Conservation (phyloP, 192 early-diverging fungal genomes). For the Spizellomyces sp. region DNA sequence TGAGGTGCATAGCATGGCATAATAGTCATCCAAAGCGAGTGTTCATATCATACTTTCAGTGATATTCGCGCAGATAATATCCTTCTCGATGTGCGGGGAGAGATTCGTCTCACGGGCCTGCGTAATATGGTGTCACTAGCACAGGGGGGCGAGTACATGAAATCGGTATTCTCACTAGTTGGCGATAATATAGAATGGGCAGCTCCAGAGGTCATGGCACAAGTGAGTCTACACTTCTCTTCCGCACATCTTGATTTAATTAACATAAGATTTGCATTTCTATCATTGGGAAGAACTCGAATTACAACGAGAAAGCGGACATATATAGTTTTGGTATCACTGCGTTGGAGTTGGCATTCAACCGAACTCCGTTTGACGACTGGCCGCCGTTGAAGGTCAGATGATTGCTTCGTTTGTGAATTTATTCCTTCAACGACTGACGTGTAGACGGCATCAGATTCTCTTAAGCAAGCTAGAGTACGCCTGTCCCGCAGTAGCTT, state of each 20-base stretch:
- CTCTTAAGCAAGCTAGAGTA: constrained; percentile 54
- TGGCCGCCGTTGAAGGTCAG: constrained; percentile 55
- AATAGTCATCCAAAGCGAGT: background rate
- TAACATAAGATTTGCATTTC: background rate
- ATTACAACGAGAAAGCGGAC: constrained; percentile 54
- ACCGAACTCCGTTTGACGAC: constrained; percentile 56
- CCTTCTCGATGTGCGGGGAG: constrained; percentile 52
- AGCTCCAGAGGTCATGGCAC: constrained; percentile 62
- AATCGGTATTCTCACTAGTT: constrained; percentile 54
- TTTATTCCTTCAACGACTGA: background rate
- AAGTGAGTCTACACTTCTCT: constrained; percentile 29
- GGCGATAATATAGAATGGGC: constrained; percentile 64
- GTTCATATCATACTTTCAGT: constrained; percentile 22
- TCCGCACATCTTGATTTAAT: background rate
- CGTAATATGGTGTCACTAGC: constrained; percentile 50
- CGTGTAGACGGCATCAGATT: constrained; percentile 21
- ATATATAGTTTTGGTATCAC: constrained; percentile 65
- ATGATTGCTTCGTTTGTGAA: background rate
- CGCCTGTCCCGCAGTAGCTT: constrained; percentile 46
- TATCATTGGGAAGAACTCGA: constrained; percentile 38
- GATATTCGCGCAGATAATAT: constrained; percentile 64
- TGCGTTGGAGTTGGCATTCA: constrained; percentile 58
- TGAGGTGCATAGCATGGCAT: background rate
- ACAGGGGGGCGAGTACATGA: constrained; percentile 41
- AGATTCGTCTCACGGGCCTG: constrained; percentile 55